phyloP scores from a whole-genome alignment of 768 basidiomycete genomes.

The Leccinellum luteum region DNA sequence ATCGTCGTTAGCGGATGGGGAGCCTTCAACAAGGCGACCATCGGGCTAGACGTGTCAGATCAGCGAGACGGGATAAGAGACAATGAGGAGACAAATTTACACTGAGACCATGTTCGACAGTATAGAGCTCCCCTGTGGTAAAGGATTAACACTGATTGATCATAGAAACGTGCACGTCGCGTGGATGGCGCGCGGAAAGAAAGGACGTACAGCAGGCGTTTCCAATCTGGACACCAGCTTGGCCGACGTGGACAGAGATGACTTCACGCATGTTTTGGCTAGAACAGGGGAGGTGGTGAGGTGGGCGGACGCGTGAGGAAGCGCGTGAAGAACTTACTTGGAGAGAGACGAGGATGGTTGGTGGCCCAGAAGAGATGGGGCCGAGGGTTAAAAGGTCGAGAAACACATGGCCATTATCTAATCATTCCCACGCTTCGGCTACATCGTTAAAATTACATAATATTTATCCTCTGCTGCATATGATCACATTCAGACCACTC shows the following conservation, averaged over 20 bases:
- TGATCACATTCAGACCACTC: constrained; percentile 95
- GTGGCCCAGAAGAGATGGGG: constrained; percentile 30
- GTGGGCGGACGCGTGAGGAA: constrained; percentile 20
- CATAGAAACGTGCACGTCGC: constrained; percentile 9
- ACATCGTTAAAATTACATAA: constrained; percentile 3
- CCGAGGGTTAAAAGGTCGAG: constrained; percentile 40
- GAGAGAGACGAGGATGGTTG: constrained; percentile 29
- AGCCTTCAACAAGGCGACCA: constrained; percentile 81
- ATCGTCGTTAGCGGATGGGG: constrained; percentile 72
- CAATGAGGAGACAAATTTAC: constrained; percentile 41
- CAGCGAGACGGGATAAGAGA: constrained; percentile 10
- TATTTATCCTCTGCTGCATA: constrained; percentile 29
- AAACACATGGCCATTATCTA: constrained; percentile 36
- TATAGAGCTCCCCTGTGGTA: constrained; percentile 91
- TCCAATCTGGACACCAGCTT: constrained; percentile 97
- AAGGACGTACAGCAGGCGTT: constrained; percentile 92
- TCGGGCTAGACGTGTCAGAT: constrained; percentile 67
- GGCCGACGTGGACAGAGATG: constrained; percentile 97
- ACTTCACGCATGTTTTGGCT: constrained; percentile 81
- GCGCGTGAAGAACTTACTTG: constrained; percentile 31
- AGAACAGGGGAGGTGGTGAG: neutral
- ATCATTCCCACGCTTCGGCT: constrained; percentile 27
- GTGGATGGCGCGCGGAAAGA: constrained; percentile 3
- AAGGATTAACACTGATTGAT: constrained; percentile 16
- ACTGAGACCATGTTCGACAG: constrained; percentile 96